Conservation (phyloP, 192 early-diverging fungal species). For the Coemansia sp. region DNA sequence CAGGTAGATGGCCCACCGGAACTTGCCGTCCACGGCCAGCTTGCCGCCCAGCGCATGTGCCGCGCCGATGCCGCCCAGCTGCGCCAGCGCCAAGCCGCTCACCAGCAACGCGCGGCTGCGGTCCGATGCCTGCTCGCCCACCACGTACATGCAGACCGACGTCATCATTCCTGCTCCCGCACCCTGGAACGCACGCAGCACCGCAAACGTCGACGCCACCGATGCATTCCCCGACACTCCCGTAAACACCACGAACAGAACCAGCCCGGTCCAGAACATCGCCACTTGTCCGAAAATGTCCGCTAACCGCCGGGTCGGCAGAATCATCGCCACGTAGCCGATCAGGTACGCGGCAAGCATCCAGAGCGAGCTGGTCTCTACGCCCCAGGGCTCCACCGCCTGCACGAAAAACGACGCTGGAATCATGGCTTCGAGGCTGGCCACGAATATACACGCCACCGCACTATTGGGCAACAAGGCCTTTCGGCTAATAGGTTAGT, state of each 20-base stretch:
- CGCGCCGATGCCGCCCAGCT: constrained; percentile 43
- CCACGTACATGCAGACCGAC: constrained; percentile 14
- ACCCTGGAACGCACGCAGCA: constrained; percentile 46
- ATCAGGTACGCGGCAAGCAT: constrained; percentile 48
- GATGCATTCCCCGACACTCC: constrained; percentile 24
- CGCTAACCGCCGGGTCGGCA: constrained; percentile 33
- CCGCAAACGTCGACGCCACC: constrained; percentile 26
- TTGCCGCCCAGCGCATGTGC: constrained; percentile 43
- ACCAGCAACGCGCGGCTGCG: constrained; percentile 38
- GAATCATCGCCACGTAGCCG: constrained; percentile 37
- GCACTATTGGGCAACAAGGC: constrained; percentile 16
- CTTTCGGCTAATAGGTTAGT: not conserved
- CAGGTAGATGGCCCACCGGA: constrained; percentile 41
- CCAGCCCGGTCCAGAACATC: constrained; percentile 35
- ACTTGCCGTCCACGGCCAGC: constrained; percentile 34
- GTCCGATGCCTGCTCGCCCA: constrained; percentile 24
- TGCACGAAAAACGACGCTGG: constrained; percentile 49
- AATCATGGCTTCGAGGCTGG: constrained; percentile 23
- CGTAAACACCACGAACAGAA: constrained; percentile 34
- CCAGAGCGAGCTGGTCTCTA: constrained; percentile 48
- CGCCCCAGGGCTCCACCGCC: constrained; percentile 40
- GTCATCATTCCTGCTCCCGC: constrained; percentile 39
- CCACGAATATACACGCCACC: constrained; percentile 23
- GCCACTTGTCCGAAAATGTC: constrained; percentile 30
- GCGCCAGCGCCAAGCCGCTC: constrained; percentile 27